These are phyloP conservation scores for Epichloe scottii DNA, from an alignment of 2,329 filamentous ascomycete genomes.

Conservation along the genomic window DNA sequence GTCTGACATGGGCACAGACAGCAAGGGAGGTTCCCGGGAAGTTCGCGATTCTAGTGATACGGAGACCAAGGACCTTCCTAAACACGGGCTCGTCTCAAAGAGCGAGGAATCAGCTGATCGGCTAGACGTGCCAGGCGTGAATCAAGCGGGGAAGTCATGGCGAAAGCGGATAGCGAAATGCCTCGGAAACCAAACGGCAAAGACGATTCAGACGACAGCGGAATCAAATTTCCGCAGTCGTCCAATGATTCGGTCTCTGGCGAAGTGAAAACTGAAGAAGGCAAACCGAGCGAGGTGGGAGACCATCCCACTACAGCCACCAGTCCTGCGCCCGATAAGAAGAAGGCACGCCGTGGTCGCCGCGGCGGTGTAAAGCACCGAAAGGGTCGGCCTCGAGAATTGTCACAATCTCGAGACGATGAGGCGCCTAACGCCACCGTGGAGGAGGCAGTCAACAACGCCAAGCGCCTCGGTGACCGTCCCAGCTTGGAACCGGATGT, in stretches of 20 bases:
- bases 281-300: not conserved
- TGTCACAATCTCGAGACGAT: constrained; percentile 37
- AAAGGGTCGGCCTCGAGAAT: constrained; percentile 42
- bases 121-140: not conserved
- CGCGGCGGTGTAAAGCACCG: constrained; percentile 59
- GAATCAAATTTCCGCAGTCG: not conserved
- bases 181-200: not conserved
- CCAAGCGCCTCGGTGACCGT: constrained; percentile 43
- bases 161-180: not conserved
- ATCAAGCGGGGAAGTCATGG: not conserved
- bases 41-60: not conserved
- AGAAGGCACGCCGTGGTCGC: constrained; percentile 57
- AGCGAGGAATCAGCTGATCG: not conserved
- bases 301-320: not conserved
- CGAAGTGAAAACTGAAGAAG: not conserved
- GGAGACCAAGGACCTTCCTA: not conserved
- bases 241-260: not conserved
- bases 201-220: not conserved
- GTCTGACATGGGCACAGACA: not conserved
- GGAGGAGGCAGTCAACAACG: constrained; percentile 49
- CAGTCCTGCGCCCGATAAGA: constrained; percentile 32
- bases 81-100: not conserved
- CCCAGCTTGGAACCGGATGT: constrained; percentile 49
- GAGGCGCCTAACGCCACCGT: constrained; percentile 32
- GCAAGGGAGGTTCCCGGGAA: not conserved